Evolutionary conservation across 495 filamentous ascomycete species (phyloP), one percentile per base, ranked within the genome.

Genomic region (Friedmanniomyces endolithicus): DNA sequence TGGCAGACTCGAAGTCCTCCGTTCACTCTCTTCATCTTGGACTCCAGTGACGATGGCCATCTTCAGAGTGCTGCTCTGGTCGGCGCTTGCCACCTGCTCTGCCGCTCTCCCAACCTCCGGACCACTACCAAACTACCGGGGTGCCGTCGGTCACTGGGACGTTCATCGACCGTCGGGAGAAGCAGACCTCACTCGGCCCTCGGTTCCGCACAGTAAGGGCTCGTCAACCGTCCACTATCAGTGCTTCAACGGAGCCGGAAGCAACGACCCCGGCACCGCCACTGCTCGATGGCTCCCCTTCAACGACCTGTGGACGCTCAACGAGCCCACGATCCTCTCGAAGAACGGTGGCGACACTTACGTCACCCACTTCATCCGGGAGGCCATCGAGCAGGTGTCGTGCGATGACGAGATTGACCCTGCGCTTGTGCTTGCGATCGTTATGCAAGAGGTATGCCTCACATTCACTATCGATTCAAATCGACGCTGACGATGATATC

Each of bases 381-480:
- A 59, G 20, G 56, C 45, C 39, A 59, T 59, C 40, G 29, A 22
- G 39, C 40, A 44, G 16, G 41, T 56, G 23, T 33, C 56, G 24
- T 12, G 24, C 11, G 53, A 59, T 1, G 17, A 23, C n/a, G 23
- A 37, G n/a, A 25, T 59, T 6, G 56, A 59, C 29, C 8, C 56
- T 7, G 19, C 53, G 2, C 19, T 59, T 27, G 35, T 59, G 19
- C 44, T 59, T 2, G 39, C 41, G n/a, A 33, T 50, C 9, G 37
- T 59, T 7, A 56, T 59, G 52, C 56, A 59, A 45, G 56, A 56
- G 43, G 56, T 59, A 39, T 6, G 37, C 17, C 37, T 6, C 14
- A 14, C 37, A 3, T 19, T 4, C 3, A 41, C 12, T n/a, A 14
- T 41, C 14, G 6, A 41, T 16, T 19, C 14, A 41, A 19, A 41